Conservation (phyloP, 495 filamentous ascomycete species). For the Melanomma pulvis-pyrius region DNA sequence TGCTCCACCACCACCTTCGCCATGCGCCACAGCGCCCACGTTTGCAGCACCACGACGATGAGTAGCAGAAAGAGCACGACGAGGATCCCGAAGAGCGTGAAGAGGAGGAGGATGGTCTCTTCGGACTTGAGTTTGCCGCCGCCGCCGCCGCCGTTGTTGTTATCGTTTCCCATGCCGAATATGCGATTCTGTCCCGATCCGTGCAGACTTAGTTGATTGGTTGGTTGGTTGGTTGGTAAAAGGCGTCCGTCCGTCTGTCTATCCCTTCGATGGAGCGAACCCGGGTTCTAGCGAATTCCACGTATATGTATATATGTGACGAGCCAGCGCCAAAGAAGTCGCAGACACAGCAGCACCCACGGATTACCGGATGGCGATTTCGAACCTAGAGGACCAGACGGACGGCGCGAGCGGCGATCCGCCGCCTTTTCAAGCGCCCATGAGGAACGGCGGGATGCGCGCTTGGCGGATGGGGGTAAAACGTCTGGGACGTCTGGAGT, state of each 20-base stretch:
- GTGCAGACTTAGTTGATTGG: not conserved
- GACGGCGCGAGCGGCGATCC: not conserved
- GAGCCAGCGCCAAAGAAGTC: too few relatives aligned
- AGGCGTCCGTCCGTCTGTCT: too few relatives aligned
- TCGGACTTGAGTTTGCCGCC: constrained; percentile 4
- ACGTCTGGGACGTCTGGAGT: not conserved
- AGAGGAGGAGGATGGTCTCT: constrained; percentile 17
- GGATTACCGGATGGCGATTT: too few relatives aligned
- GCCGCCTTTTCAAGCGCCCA: not conserved
- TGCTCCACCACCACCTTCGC: constrained; percentile 20
- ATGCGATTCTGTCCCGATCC: too few relatives aligned
- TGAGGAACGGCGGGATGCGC: not conserved
- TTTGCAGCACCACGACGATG: constrained; percentile 9
- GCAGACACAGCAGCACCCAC: too few relatives aligned
- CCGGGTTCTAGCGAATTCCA: too few relatives aligned
- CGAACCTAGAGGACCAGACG: not conserved
- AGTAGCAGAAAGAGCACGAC: constrained; percentile 27
- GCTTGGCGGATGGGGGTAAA: not conserved
- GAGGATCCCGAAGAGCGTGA: constrained; percentile 27
- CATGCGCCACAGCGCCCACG: constrained; percentile 25
- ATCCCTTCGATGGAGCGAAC: too few relatives aligned
- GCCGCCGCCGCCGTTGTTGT: not conserved
- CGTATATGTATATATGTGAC: too few relatives aligned
- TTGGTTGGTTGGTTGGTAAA: not conserved
- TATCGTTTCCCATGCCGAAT: not conserved